Evolutionary conservation across 1,284 basidiomycete genomes (phyloP).

Genomic region (Moesziomyces aphidis): DNA sequence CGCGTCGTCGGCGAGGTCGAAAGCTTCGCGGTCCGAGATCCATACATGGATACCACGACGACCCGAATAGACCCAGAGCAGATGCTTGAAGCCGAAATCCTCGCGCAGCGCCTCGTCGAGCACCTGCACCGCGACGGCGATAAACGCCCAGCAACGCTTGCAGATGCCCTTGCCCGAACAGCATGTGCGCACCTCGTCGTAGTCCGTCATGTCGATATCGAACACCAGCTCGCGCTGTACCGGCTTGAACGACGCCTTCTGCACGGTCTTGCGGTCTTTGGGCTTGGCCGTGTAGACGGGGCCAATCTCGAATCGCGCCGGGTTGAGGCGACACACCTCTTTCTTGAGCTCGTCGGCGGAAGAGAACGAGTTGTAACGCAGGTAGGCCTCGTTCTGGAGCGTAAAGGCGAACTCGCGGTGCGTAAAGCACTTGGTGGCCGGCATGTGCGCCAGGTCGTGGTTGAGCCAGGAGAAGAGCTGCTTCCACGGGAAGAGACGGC

Average conservation of each 20-base stretch:
- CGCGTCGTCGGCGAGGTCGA: conserved; percentile 91
- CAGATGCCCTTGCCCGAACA: conserved; percentile 93
- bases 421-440: conserved; percentile 71
- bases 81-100: conserved; percentile 81
- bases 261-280: conserved; percentile 87
- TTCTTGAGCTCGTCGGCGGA: conserved; percentile 90
- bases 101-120: conserved; percentile 81
- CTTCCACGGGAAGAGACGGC: conserved; percentile 92
- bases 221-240: conserved; percentile 93
- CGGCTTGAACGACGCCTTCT: conserved; percentile 80
- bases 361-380: conserved; percentile 91
- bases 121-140: conserved; percentile 90
- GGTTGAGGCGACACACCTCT: conserved; percentile 71
- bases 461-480: conserved; percentile 95
- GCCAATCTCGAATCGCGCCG: conserved; percentile 90
- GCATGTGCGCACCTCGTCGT: conserved; percentile 94
- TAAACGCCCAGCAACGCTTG: conserved; percentile 92
- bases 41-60: conserved; percentile 98
- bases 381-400: conserved; percentile 87
- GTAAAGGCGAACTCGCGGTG: conserved; percentile 98
- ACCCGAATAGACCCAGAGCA: conserved; percentile 99
- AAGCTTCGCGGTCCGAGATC: conserved; percentile 90
- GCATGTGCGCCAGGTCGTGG: conserved; percentile 78
- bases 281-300: conserved; percentile 93
- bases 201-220: conserved; percentile 99